Percentiles rank a stretch among this genome's conserved stretches.
phyloP scores from a whole-genome alignment of 257 asterid genomes.

The Cynanchum wilfordii region DNA sequence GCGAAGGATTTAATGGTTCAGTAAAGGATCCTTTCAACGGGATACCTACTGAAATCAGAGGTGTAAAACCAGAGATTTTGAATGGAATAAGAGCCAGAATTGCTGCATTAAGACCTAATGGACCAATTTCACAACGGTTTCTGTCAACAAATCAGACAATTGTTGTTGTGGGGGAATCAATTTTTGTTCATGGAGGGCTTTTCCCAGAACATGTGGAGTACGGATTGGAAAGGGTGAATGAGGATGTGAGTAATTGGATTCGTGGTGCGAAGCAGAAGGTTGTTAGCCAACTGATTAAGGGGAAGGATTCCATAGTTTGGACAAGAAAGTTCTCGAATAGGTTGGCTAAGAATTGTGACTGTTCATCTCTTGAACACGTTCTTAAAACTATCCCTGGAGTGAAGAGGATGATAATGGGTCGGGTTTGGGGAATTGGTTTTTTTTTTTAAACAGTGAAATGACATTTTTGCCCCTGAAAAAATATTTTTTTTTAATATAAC shows the following conservation, averaged over 20 bases:
- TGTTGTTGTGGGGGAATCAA: conserved; percentile 81
- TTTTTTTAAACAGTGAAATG: too few species aligned
- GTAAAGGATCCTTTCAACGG: conserved; percentile 47
- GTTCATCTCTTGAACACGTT: conserved; percentile 75
- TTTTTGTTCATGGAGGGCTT: conserved; percentile 92
- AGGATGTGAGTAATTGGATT: conserved; percentile 86
- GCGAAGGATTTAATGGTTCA: conserved; percentile 33
- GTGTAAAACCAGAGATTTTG: conserved; percentile 33
- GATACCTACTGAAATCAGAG: conserved; percentile 37
- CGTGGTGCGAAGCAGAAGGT: conserved; percentile 49
- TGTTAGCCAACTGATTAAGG: conserved; percentile 44
- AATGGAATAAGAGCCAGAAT: conserved; percentile 56
- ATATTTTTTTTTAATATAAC: too few species aligned
- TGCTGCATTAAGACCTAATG: conserved; percentile 71
- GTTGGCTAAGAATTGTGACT: conserved; percentile 71
- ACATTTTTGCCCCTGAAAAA: too few species aligned
- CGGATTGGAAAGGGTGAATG: conserved; percentile 74
- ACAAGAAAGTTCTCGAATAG: conserved; percentile 69
- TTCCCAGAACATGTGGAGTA: conserved; percentile 57
- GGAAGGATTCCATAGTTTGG: conserved; percentile 82
- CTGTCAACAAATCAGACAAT: conserved; percentile 67
- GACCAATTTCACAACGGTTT: conserved; percentile 59
- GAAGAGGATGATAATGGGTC: conserved; percentile 98
- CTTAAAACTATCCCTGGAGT: conserved; percentile 86
- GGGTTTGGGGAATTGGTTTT: too few species aligned